Conservation (phyloP, 345 rosid species). For the Erodium maritimum region DNA sequence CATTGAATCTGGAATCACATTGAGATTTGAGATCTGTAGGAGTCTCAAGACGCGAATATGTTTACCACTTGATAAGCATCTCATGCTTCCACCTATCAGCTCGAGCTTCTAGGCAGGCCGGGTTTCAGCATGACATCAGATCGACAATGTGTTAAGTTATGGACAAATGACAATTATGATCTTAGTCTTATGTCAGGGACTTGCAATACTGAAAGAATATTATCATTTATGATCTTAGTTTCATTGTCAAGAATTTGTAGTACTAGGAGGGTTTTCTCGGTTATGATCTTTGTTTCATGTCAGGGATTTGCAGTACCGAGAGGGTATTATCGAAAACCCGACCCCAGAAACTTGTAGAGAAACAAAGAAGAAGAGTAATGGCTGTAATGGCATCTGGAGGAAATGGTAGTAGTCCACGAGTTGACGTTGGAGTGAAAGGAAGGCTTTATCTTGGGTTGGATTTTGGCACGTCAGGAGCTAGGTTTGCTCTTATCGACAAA, state of each 20-base stretch:
- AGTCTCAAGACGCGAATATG: too few relatives aligned
- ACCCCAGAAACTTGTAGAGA: not conserved
- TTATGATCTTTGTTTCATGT: not conserved
- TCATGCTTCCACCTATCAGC: too few relatives aligned
- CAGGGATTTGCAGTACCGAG: constrained; percentile 26
- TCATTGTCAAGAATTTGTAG: too few relatives aligned
- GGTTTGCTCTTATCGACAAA: constrained; percentile 62
- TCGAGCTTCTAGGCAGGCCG: too few relatives aligned
- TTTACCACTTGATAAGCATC: too few relatives aligned
- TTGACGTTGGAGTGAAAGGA: constrained; percentile 15
- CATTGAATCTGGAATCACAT: too few relatives aligned
- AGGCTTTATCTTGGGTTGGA: constrained; percentile 82
- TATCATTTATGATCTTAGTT: too few relatives aligned
- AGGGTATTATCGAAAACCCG: constrained; percentile 10
- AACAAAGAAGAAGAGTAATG: constrained; percentile 11
- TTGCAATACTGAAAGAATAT: constrained; percentile 13
- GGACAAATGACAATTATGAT: too few relatives aligned
- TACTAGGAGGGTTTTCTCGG: not conserved
- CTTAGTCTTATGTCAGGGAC: constrained; percentile 26
- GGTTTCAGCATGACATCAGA: too few relatives aligned
- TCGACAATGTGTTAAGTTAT: too few relatives aligned
- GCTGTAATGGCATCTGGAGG: constrained; percentile 11
- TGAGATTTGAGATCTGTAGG: too few relatives aligned
- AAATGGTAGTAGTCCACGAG: constrained; percentile 12
- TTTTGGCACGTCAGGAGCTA: constrained; percentile 90